Percentiles rank a stretch among this genome's conserved stretches.
phyloP scores from a whole-genome alignment of 257 asterid genomes.

The Solanum sejunctum region DNA sequence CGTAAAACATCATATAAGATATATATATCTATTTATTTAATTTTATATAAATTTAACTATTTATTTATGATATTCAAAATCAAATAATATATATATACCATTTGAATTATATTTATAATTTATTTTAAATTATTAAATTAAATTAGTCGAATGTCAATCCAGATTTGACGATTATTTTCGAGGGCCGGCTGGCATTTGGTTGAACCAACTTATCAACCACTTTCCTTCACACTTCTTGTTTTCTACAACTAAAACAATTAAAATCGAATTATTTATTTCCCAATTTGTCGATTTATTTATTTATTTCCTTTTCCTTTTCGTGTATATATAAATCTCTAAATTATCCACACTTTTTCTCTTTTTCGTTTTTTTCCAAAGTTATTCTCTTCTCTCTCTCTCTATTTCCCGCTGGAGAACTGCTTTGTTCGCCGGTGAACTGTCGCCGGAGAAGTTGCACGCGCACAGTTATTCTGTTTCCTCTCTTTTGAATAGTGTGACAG shows the following conservation, averaged over 20 bases:
- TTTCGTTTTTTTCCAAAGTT: constrained; percentile 33
- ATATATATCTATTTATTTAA: background rate
- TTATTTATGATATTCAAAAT: background rate
- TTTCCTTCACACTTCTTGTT: constrained; percentile 23
- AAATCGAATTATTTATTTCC: background rate
- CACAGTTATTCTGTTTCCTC: background rate
- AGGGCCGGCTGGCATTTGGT: constrained; percentile 22
- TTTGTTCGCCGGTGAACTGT: background rate
- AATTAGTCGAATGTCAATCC: background rate
- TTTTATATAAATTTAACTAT: fast-evolving
- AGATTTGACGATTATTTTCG: background rate
- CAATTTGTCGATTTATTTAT: background rate
- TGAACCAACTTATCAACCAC: constrained; percentile 39
- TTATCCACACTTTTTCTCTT: constrained; percentile 14
- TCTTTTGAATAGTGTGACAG: background rate
- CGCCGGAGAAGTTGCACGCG: background rate
- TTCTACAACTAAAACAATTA: background rate
- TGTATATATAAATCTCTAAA: constrained; percentile 17
- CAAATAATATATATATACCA: fast-evolving
- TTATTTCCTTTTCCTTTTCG: background rate
- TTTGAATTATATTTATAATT: fast-evolving
- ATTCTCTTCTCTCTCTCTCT: constrained; percentile 19
- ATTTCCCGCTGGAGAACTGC: background rate
- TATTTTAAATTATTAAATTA: background rate
- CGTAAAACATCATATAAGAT: too few relatives aligned